Percentiles rank a stretch among this genome's conserved stretches.
These are phyloP conservation scores for Tremellales sp. DNA, from an alignment of 1,284 basidiomycete species.

Conservation along the genomic window DNA sequence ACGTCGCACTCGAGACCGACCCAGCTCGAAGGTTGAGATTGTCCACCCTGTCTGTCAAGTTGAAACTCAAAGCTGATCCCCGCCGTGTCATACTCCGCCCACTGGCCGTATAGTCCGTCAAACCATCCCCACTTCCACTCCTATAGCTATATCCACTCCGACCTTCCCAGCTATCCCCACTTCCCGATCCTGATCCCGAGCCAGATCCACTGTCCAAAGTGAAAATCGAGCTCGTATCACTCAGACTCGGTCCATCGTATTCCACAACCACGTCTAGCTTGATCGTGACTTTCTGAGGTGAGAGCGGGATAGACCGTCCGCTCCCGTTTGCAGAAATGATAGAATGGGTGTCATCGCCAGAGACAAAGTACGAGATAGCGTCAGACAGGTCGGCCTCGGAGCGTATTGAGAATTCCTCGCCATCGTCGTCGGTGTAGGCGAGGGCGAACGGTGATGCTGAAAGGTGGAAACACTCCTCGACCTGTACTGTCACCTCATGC, in stretches of 20 bases:
- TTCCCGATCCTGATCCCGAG: neutral
- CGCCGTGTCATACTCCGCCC: constrained; percentile 4
- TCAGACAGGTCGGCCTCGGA: constrained; percentile 73
- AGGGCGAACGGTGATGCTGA: constrained; percentile 64
- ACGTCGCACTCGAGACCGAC: neutral
- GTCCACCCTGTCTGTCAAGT: neutral
- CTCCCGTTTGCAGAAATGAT: constrained; percentile 53
- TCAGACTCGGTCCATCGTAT: constrained; percentile 84
- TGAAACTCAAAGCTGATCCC: constrained; percentile 4
- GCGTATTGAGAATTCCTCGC: constrained; percentile 64
- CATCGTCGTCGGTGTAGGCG: constrained; percentile 78
- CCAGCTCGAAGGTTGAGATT: neutral
- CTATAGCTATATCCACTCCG: neutral
- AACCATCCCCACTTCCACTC: constrained; percentile 3
- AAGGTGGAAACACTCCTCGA: constrained; percentile 77
- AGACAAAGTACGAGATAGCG: constrained; percentile 77
- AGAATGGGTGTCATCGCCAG: constrained; percentile 64
- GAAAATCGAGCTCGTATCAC: constrained; percentile 73
- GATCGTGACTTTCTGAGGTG: constrained; percentile 61
- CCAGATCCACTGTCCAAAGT: constrained; percentile 49
- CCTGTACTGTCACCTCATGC: constrained; percentile 49
- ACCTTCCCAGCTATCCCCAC: constrained; percentile 20
- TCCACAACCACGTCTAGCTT: constrained; percentile 71
- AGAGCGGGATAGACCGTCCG: constrained; percentile 3
- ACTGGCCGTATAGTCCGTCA: neutral